Evolutionary conservation across 257 asterid genomes (phyloP), one percentile per base, ranked within the genome.

Genomic region (Solanum tarijense): DNA sequence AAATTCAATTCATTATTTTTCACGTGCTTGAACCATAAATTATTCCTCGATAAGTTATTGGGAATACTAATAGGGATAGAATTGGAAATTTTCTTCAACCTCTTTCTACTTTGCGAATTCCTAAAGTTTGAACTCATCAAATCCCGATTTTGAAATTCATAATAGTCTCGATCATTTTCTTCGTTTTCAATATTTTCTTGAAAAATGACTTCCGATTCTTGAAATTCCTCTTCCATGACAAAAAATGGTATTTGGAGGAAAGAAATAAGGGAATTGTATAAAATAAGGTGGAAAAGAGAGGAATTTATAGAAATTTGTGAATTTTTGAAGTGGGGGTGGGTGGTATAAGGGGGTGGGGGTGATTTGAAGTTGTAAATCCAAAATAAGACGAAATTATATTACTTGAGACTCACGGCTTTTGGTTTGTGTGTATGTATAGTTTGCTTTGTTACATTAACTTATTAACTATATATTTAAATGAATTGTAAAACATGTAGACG

Each of bases 161-260:
- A 23, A 5, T 43, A 43, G 0, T 71, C 55, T 21, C 5, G 68
- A 20, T 76, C 20, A 27, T 81, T 73, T 43, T 43, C 62, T 43
- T 83, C 13, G 0, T 46, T 35, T 3, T n/a, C 41, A 4, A 87
- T 48, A 71, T 52, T 48, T 35, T 88, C 89, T 48, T 48, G 84
- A 74, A 88, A 88, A 78, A 88, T 71, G 0, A 88, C n/a, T 27
- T 88, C 84, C 1, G 76, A 88, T 88, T 88, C 89, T 71, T 82
- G 89, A 25, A 88, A 83, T 66, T 88, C 89, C 18, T 88, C 89
- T 1, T 43, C 87, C 89, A 88, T 88, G 35, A 41, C 3, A 23
- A 27, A 23, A 16, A 48, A 68, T 6, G 39, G 20, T 31, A 23
- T 3, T n/a, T 73, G 8, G 4, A 3, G 46, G 12, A 3, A 73